phyloP scores from a whole-genome alignment of 441 rosid genomes.

The Brassica balearica region DNA sequence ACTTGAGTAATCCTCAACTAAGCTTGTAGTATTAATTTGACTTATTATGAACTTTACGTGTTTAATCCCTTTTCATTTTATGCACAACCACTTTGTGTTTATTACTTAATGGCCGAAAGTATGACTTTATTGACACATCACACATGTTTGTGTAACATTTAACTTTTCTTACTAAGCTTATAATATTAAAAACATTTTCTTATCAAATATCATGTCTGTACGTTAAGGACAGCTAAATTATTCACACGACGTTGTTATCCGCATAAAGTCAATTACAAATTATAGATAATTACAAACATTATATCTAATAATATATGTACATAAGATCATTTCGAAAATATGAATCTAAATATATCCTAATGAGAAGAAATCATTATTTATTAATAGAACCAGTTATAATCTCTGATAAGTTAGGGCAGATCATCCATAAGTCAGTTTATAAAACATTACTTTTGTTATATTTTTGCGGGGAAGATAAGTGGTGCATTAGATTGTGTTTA shows the following conservation, averaged over 20 bases:
- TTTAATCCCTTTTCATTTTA: conserved; percentile 4
- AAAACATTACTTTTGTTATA: neutral
- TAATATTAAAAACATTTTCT: conserved; percentile 5
- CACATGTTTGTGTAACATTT: conserved; percentile 20
- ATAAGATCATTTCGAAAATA: neutral
- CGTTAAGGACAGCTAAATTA: conserved; percentile 25
- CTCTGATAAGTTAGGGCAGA: neutral
- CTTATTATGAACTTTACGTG: conserved; percentile 15
- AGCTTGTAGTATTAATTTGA: conserved; percentile 14
- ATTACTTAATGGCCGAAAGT: conserved; percentile 15
- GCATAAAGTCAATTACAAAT: neutral
- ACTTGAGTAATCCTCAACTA: conserved; percentile 2
- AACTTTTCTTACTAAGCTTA: neutral
- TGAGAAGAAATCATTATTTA: neutral
- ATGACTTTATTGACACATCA: conserved; percentile 34
- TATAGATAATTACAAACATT: neutral
- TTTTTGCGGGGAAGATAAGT: neutral
- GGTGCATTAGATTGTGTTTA: neutral
- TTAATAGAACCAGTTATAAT: neutral
- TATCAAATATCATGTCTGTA: conserved; percentile 21
- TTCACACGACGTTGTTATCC: conserved; percentile 9
- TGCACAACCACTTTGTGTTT: neutral
- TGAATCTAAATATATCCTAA: neutral
- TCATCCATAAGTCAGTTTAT: neutral
- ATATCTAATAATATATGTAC: neutral